Base-by-base conservation (phyloP, 176 grass and related monocot genomes). In the Rhipidocladum racemiflorum region DNA sequence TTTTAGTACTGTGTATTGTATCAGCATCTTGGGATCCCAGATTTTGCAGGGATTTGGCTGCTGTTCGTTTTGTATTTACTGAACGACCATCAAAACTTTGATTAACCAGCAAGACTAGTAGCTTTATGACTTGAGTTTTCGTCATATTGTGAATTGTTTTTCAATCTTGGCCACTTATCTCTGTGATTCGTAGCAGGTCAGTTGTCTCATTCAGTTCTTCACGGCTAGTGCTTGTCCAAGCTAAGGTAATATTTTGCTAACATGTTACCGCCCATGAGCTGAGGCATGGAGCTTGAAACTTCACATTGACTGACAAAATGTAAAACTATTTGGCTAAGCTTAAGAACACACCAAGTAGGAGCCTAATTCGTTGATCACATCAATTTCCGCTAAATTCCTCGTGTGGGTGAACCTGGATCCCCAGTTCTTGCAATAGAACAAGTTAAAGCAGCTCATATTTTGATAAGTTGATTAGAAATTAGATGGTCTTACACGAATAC, bases 1-100 rank as follows among this genome's bases (percentile, higher is more conserved):
- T 77, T 65, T 32, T 45, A 48, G 42, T 83, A 63, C 14, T 83
- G 64, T 82, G 70, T 18, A 65, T 38, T 48, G 80, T 83, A 83
- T 73, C 56, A 63, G 56, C 53, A 11, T 74, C 74, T 77, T 81
- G 36, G 72, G 46, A 61, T 80, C 60, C 51, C 63, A 80, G 29
- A 48, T 60, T 70, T 59, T 40, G 55, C 65, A 38, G 21, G 66
- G n/a, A 43, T 49, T 53, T 49, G n/a, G 46, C 61, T 50, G 69
- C 51, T 62, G 62, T 74, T 82, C 5, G 21, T 49, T 85, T 85
- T 72, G 45, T n/a, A 72, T 77, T 65, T 9, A 16, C 57, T 74
- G 28, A 7, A 69, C 44, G 7, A 14, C 14, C 44, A 35, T 15
- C 20, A 54, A 13, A 86, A 56, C 69, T 17, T 64, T 11, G 9